Evolutionary conservation across 2,329 filamentous ascomycete species (phyloP).

Genomic region (Plectosphaerella plurivora): DNA sequence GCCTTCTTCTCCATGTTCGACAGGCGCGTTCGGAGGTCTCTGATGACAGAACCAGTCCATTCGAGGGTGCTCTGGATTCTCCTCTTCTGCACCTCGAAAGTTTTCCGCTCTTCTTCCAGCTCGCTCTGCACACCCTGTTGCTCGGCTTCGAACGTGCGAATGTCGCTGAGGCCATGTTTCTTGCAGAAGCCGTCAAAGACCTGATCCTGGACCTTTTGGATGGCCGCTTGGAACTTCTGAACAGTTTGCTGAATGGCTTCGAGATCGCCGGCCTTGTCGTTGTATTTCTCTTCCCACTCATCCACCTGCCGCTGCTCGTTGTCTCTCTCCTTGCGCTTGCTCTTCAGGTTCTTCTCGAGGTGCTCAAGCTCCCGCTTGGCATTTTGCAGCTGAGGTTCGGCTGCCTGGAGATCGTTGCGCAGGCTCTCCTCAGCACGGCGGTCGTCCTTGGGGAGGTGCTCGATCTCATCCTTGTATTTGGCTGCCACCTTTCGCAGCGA

Average conservation of each 20-base stretch:
- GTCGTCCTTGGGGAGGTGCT: conserved; percentile 73
- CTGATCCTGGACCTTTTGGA: conserved; percentile 80
- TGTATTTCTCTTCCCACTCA: conserved; percentile 73
- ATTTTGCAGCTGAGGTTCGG: conserved; percentile 71
- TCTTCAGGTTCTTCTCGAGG: conserved; percentile 76
- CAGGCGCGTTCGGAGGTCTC: conserved; percentile 64
- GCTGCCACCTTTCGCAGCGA: conserved; percentile 73
- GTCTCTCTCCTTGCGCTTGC: conserved; percentile 77
- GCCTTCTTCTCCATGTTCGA: conserved; percentile 62
- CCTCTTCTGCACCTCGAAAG: conserved; percentile 81
- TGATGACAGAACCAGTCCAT: conserved; percentile 50
- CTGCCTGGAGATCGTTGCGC: conserved; percentile 71
- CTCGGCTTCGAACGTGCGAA: conserved; percentile 88
- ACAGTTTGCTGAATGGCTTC: conserved; percentile 49
- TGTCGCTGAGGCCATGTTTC: conserved; percentile 79
- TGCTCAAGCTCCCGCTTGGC: conserved; percentile 72
- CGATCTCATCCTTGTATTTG: conserved; percentile 72
- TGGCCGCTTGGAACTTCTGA: conserved; percentile 53
- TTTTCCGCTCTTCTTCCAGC: conserved; percentile 77
- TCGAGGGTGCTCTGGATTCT: conserved; percentile 59
- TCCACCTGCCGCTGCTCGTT: conserved; percentile 68
- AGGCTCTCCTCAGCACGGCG: conserved; percentile 77
- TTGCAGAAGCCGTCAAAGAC: conserved; percentile 84
- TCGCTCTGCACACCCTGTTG: conserved; percentile 92
- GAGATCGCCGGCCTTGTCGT: conserved; percentile 66